Conservation (phyloP, 2,329 filamentous ascomycete species). For the Aspergillus floridensis region DNA sequence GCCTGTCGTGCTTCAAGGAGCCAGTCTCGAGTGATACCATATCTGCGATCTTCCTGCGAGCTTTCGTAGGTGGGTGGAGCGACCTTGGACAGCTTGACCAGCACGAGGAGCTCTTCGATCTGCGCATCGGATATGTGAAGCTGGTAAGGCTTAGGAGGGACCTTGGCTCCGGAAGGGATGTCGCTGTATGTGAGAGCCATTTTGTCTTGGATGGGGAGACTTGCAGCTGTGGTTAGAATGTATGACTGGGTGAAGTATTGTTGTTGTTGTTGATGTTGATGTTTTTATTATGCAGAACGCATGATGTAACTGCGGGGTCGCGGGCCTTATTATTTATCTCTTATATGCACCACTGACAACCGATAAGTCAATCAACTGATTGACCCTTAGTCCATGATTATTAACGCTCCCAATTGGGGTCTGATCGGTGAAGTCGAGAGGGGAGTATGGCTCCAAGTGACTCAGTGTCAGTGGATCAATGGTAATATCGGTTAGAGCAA, state of each 20-base stretch:
- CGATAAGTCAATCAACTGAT: too few species aligned
- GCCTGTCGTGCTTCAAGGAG: constrained; percentile 40
- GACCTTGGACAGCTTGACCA: constrained; percentile 50
- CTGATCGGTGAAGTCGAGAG: too few species aligned
- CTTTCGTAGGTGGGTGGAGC: constrained; percentile 52
- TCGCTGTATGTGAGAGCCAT: constrained; percentile 29
- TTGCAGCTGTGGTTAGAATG: background rate
- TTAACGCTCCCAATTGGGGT: too few species aligned
- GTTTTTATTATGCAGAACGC: background rate
- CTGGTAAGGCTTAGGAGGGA: constrained; percentile 43
- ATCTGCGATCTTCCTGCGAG: constrained; percentile 39
- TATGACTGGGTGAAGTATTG: background rate
- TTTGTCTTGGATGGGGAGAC: background rate
- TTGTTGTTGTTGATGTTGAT: background rate
- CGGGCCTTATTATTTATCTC: too few species aligned
- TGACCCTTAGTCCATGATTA: too few species aligned
- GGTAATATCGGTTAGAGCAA: too few species aligned
- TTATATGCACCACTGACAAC: too few species aligned
- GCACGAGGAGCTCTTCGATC: constrained; percentile 47
- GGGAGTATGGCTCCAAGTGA: too few species aligned
- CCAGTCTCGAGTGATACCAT: constrained; percentile 51
- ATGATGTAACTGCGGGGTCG: background rate
- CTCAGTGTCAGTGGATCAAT: too few species aligned
- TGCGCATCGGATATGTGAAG: constrained; percentile 45
- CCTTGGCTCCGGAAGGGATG: constrained; percentile 37